Base-by-base conservation (phyloP, 148 eudicot species). In the Rhododendron mucronatum region DNA sequence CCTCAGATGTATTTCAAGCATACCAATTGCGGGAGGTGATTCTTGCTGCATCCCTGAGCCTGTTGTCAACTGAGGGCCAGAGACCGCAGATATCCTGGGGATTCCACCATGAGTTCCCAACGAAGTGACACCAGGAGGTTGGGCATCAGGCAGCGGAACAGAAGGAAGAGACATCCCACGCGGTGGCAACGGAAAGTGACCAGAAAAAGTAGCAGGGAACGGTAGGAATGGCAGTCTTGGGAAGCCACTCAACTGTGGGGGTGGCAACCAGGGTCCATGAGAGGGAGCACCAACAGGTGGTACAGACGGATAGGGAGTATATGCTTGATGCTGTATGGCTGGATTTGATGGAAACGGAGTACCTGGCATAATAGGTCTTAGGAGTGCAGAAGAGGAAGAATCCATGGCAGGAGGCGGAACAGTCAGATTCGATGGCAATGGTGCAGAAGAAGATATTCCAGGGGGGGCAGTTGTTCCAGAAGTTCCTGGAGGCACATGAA, bases 11-110 rank as follows among this genome's bases (percentile, higher is more conserved):
- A 84, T 41, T 78, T 82, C 71, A 77, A 84, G 84, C 87, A 83
- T 89, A 97, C 98, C 96, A 78, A 89, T 92, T 90, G 98, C 96
- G 41, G 98, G 97, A 84, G 93, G 95, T 81, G 93, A 85, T 83
- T 93, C 98, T 84, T 88, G 89, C 85, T 89, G 92, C 86, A 85
- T 77, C 71, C 85, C 91, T 73, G 92, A 79, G 90, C 82, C 57
- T 35, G 71, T 79, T 50, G 90, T 78, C 28, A 80, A 48, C 79
- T 89, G 92, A 85, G 69, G 83, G 77, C 86, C 92, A 84, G 95
- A 81, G 85, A 88, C 75, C 41, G 59, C 33, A 80, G 89, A 41
- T 59, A 88, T 61, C 69, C 84, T 57, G 16, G 89, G 83, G 82
- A 80, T 51, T 76, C 89, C 92, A 84, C 87, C 82, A 59, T 91